These are phyloP conservation scores for Pleomassaria siparia DNA, from an alignment of 2,329 filamentous ascomycete species.

Conservation along the genomic window DNA sequence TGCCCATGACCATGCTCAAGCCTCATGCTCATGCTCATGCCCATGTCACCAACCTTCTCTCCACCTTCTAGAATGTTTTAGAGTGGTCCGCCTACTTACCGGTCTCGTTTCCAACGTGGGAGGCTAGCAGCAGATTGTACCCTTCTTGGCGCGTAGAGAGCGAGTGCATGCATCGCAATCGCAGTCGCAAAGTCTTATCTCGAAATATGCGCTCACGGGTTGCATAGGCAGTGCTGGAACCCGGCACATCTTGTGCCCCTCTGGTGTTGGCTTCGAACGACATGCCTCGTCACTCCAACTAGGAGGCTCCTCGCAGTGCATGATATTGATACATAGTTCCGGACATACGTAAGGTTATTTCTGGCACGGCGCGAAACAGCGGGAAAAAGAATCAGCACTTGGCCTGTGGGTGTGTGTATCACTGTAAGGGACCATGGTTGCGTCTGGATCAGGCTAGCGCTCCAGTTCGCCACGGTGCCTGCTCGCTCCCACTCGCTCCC, in stretches of 20 bases:
- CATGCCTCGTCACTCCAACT: not conserved
- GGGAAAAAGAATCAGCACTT: conserved; percentile 11
- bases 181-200: too few relatives aligned
- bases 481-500: not conserved
- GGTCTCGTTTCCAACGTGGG: conserved; percentile 3
- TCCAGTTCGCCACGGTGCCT: conserved; percentile 11
- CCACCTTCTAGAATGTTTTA: not conserved
- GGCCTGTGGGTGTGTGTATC: not conserved
- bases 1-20: too few relatives aligned
- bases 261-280: not conserved
- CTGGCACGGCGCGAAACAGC: not conserved
- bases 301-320: conserved; percentile 3
- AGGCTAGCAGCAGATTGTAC: too few relatives aligned
- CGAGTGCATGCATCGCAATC: not conserved
- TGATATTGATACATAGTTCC: too few relatives aligned
- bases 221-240: not conserved
- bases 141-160: not conserved
- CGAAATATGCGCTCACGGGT: not conserved
- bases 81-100: not conserved
- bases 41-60: conserved; percentile 1
- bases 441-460: conserved; percentile 5
- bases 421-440: conserved; percentile 1
- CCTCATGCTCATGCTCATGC: too few relatives aligned
- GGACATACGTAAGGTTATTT: too few relatives aligned
- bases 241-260: not conserved